Evolutionary conservation across 495 filamentous ascomycete species (phyloP).

Genomic region (Xylaria castorea): DNA sequence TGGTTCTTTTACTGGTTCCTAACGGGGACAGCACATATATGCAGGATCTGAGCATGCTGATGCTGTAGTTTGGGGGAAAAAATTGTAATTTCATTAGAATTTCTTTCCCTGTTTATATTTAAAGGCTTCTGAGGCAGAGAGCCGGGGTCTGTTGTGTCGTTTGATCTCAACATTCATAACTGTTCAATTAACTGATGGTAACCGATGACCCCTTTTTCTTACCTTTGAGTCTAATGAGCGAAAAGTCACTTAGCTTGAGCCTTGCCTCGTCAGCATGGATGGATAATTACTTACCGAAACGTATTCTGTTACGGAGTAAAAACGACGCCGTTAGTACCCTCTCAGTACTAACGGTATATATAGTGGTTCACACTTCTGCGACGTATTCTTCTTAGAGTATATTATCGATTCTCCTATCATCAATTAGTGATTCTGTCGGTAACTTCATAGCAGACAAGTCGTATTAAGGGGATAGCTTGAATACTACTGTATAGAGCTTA

Average conservation of each 20-base stretch:
- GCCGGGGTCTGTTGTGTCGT: not conserved
- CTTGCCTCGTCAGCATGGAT: not conserved
- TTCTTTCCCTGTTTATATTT: not conserved
- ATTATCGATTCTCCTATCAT: too few species aligned
- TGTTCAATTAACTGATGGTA: not conserved
- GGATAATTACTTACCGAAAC: too few species aligned
- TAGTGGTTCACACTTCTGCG: too few species aligned
- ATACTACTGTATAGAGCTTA: not conserved
- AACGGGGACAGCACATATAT: not conserved
- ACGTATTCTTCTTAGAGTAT: not conserved
- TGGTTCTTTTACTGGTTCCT: not conserved
- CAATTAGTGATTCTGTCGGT: not conserved
- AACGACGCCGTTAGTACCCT: too few species aligned
- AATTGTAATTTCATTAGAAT: not conserved
- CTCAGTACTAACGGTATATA: too few species aligned
- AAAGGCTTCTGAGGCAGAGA: not conserved
- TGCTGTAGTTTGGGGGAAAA: not conserved
- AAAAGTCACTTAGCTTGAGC: not conserved
- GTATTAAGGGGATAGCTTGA: not conserved
- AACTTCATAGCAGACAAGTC: not conserved
- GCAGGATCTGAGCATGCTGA: not conserved
- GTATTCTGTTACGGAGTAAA: too few species aligned
- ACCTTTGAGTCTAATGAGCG: too few species aligned
- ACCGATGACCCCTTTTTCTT: not conserved
- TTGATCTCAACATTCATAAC: not conserved